A percentile compares a stretch with the other conserved stretches of the same genome.
Conservation (phyloP, 176 grass and related monocot genomes). For the Zoysia pacifica region DNA sequence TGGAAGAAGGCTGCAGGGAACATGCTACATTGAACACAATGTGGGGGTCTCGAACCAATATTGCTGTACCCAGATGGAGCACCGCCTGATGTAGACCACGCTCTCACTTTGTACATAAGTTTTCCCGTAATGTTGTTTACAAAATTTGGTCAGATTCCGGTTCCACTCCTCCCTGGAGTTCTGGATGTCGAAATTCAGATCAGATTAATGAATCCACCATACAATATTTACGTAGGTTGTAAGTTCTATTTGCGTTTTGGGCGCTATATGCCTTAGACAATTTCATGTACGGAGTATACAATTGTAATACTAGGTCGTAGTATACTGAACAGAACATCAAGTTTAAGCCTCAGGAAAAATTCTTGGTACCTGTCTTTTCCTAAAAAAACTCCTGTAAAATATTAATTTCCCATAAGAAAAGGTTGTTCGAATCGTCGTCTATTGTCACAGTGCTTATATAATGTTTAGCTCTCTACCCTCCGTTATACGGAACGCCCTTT, state of each 20-base stretch:
- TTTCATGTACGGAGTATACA: not conserved
- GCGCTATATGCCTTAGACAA: not conserved
- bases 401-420: not conserved
- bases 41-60: conserved; percentile 36
- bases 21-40: conserved; percentile 19
- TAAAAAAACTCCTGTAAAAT: not conserved
- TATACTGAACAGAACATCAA: not conserved
- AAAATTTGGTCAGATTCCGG: conserved; percentile 16
- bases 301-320: not conserved
- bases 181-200: not conserved
- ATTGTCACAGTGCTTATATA: too few relatives aligned
- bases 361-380: too few relatives aligned
- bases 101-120: conserved; percentile 16
- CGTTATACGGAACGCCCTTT: too few relatives aligned
- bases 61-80: conserved; percentile 22
- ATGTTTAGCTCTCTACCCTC: too few relatives aligned
- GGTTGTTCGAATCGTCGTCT: too few relatives aligned
- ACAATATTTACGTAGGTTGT: not conserved
- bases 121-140: not conserved
- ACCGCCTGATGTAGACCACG: not conserved
- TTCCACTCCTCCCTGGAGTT: not conserved
- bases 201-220: not conserved
- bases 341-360: not conserved
- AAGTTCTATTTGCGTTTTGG: not conserved
- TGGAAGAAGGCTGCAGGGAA: conserved; percentile 37